A percentile compares a stretch with the other conserved stretches of the same genome.
phyloP scores from a whole-genome alignment of 768 basidiomycete species.

The Lyophyllum semitale region DNA sequence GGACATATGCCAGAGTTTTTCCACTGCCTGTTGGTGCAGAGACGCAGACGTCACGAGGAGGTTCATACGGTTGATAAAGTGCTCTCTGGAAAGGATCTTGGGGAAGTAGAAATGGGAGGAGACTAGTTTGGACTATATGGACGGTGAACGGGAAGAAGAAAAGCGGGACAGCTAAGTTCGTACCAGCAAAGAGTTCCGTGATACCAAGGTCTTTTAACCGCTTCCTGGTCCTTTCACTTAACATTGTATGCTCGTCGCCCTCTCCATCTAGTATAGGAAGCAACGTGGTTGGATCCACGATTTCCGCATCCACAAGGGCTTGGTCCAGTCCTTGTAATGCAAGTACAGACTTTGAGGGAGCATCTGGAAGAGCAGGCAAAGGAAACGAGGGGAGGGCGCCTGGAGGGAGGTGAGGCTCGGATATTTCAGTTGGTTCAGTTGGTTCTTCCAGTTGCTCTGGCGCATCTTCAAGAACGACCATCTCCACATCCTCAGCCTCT shows the following conservation, averaged over 20 bases:
- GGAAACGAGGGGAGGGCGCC: constrained; percentile 69
- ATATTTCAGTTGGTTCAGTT: constrained; percentile 16
- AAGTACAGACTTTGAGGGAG: constrained; percentile 70
- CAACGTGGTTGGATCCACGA: constrained; percentile 57
- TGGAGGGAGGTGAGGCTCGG: constrained; percentile 22
- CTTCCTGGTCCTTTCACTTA: constrained; percentile 61
- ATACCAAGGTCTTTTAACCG: constrained; percentile 78
- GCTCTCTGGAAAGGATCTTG: constrained; percentile 36
- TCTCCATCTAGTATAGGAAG: constrained; percentile 45
- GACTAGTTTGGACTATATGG: constrained; percentile 78
- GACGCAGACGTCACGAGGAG: constrained; percentile 83
- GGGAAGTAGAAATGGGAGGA: constrained; percentile 80
- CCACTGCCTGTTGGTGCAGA: constrained; percentile 98
- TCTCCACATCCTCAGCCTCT: constrained; percentile 22
- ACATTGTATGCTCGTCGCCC: constrained; percentile 44
- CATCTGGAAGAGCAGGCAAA: constrained; percentile 61
- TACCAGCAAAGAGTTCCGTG: constrained; percentile 87
- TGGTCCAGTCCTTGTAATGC: constrained; percentile 79
- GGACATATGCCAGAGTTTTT: constrained; percentile 94
- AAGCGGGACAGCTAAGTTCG: constrained; percentile 17
- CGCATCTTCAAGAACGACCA: constrained; percentile 17
- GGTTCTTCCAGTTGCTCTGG: constrained; percentile 12
- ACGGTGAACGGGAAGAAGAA: not conserved
- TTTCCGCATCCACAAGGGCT: constrained; percentile 67
- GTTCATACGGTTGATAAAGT: constrained; percentile 66